Evolutionary conservation across 225 moss, liverwort and hornwort genomes (phyloP).

Genomic region (Takakia lepidozioides): DNA sequence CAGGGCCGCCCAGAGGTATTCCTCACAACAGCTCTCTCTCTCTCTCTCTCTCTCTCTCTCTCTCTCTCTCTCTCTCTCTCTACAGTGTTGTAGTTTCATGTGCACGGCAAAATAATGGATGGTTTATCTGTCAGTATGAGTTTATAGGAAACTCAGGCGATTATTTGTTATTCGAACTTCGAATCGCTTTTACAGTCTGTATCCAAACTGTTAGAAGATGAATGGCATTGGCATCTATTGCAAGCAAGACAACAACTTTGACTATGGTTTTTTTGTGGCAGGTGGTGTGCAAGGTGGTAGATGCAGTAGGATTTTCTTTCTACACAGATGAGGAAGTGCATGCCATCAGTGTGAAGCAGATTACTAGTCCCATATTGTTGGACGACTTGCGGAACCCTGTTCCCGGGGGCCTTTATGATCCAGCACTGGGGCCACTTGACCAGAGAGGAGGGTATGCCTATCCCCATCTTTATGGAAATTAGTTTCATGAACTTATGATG

Average conservation of each 20-base stretch:
- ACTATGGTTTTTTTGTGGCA: constrained; percentile 13
- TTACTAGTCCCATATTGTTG: constrained; percentile 78
- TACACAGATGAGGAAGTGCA: constrained; percentile 81
- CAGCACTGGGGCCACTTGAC: constrained; percentile 76
- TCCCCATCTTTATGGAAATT: too few species aligned
- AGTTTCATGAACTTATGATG: too few species aligned
- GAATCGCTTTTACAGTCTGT: too few species aligned
- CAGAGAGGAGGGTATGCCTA: constrained; percentile 38
- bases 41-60: not conserved
- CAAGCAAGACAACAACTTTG: not conserved
- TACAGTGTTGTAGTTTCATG: not conserved
- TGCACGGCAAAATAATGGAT: not conserved
- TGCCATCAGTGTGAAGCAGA: constrained; percentile 79
- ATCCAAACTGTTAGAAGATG: not conserved
- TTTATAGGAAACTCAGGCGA: too few species aligned
- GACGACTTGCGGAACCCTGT: constrained; percentile 84
- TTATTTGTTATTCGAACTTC: too few species aligned
- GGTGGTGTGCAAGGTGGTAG: constrained; percentile 75
- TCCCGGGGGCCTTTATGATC: constrained; percentile 81
- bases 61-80: too few species aligned
- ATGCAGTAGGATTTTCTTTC: constrained; percentile 81
- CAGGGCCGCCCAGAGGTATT: constrained; percentile 56
- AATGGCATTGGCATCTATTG: not conserved
- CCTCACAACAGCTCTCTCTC: not conserved
- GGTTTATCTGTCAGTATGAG: too few species aligned